Percentiles rank a stretch among this genome's conserved stretches.
These are phyloP conservation scores for Sanghuangporus sanghuang DNA, from an alignment of 1,284 basidiomycete species.

Conservation along the genomic window DNA sequence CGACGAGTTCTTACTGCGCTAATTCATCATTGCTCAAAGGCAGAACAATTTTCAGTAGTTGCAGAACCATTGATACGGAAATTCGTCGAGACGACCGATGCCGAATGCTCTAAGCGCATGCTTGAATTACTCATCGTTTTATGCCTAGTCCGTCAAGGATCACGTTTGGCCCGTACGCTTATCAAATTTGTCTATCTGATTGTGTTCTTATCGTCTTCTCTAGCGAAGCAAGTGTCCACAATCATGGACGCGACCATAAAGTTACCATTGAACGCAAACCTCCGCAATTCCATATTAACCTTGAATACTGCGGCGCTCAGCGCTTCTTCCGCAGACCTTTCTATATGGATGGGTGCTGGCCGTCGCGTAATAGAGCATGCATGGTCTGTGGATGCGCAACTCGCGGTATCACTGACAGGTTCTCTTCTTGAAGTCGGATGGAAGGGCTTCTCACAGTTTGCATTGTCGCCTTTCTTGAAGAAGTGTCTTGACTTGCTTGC, in stretches of 20 bases:
- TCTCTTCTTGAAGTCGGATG: slow-evolving; percentile 58
- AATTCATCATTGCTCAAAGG: slow-evolving; percentile 71
- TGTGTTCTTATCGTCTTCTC: slow-evolving; percentile 1
- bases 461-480: slow-evolving; percentile 50
- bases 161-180: slow-evolving; percentile 49
- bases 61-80: slow-evolving; percentile 46
- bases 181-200: background rate
- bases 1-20: slow-evolving; percentile 74
- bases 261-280: slow-evolving; percentile 32
- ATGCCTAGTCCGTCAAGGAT: slow-evolving; percentile 60
- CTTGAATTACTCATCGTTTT: slow-evolving; percentile 40
- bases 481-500: slow-evolving; percentile 39
- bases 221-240: slow-evolving; percentile 45
- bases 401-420: slow-evolving; percentile 52
- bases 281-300: slow-evolving; percentile 39
- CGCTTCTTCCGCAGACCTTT: slow-evolving; percentile 57
- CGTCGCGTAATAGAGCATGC: slow-evolving; percentile 51
- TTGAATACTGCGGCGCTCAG: slow-evolving; percentile 38
- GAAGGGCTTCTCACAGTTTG: slow-evolving; percentile 70
- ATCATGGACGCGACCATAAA: slow-evolving; percentile 39
- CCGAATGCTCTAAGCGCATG: slow-evolving; percentile 31
- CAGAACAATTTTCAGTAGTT: slow-evolving; percentile 58
- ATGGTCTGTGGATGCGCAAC: slow-evolving; percentile 33
- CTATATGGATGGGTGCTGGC: slow-evolving; percentile 57
- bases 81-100: slow-evolving; percentile 23